Conservation (phyloP, 345 rosid species). For the Acer negundo region DNA sequence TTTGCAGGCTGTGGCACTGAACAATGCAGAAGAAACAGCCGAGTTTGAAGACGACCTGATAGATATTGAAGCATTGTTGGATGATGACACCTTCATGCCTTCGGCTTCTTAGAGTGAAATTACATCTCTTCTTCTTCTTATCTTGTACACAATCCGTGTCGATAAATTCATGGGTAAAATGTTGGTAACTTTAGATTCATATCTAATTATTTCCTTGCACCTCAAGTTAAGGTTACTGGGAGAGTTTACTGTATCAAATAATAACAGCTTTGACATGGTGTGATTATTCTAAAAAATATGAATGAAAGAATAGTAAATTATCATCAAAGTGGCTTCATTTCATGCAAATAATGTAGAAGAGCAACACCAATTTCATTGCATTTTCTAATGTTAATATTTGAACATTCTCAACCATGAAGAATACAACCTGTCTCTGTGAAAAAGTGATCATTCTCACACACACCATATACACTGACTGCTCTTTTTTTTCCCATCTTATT, state of each 20-base stretch:
- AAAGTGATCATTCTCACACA: constrained; percentile 26
- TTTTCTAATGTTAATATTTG: constrained; percentile 19
- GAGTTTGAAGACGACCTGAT: constrained; percentile 57
- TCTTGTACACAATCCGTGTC: constrained; percentile 12
- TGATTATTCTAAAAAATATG: background rate
- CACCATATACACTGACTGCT: constrained; percentile 44
- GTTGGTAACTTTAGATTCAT: background rate
- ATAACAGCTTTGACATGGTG: background rate
- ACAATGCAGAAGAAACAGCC: constrained; percentile 33
- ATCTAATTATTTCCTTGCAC: background rate
- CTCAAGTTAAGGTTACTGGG: background rate
- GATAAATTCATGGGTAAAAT: constrained; percentile 22
- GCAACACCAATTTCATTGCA: constrained; percentile 18
- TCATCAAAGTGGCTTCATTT: background rate
- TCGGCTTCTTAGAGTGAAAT: constrained; percentile 33
- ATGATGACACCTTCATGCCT: constrained; percentile 51
- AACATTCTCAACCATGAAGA: constrained; percentile 36
- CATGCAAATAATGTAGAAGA: background rate
- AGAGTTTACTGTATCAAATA: background rate
- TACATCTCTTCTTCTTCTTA: background rate
- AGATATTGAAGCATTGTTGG: constrained; percentile 57
- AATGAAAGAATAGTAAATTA: background rate
- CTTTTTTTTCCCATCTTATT: constrained; percentile 43
- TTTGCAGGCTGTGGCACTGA: constrained; percentile 45
- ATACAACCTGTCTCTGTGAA: constrained; percentile 28